Evolutionary conservation across 192 early-diverging fungal species (phyloP).

Genomic region (Gorgonomyces haynaldii): DNA sequence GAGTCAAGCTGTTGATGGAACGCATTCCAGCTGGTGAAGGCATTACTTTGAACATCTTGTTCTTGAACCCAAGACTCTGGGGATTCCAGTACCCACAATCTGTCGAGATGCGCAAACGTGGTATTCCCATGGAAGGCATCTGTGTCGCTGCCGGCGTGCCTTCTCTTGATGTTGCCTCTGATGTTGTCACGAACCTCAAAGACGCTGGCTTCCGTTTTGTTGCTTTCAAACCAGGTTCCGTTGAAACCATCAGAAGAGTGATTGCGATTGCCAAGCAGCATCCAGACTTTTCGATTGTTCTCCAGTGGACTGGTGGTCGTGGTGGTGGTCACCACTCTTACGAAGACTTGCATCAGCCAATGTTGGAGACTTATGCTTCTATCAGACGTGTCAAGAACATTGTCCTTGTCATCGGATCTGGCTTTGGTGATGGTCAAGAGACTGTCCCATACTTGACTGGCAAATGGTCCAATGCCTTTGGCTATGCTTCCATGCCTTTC

Average conservation of each 20-base stretch:
- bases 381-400: constrained; percentile 73
- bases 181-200: constrained; percentile 62
- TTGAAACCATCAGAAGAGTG: constrained; percentile 68
- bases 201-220: constrained; percentile 68
- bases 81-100: constrained; percentile 79
- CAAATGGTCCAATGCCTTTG: constrained; percentile 73
- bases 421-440: constrained; percentile 77
- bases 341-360: constrained; percentile 88
- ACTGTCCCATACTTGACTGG: constrained; percentile 87
- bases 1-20: constrained; percentile 62
- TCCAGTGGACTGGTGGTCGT: constrained; percentile 96
- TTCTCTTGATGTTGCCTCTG: constrained; percentile 69
- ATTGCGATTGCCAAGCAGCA: constrained; percentile 72
- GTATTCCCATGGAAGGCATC: constrained; percentile 80
- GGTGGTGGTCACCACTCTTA: constrained; percentile 94
- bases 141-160: constrained; percentile 91
- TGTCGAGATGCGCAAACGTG: constrained; percentile 65
- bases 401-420: constrained; percentile 78
- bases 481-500: constrained; percentile 85
- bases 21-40: constrained; percentile 66
- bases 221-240: constrained; percentile 74
- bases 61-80: constrained; percentile 84
- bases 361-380: constrained; percentile 72
- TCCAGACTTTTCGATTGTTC: constrained; percentile 71
- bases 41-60: constrained; percentile 85